phyloP scores from a whole-genome alignment of 2,329 filamentous ascomycete genomes.

The Neofusicoccum laricinum region DNA sequence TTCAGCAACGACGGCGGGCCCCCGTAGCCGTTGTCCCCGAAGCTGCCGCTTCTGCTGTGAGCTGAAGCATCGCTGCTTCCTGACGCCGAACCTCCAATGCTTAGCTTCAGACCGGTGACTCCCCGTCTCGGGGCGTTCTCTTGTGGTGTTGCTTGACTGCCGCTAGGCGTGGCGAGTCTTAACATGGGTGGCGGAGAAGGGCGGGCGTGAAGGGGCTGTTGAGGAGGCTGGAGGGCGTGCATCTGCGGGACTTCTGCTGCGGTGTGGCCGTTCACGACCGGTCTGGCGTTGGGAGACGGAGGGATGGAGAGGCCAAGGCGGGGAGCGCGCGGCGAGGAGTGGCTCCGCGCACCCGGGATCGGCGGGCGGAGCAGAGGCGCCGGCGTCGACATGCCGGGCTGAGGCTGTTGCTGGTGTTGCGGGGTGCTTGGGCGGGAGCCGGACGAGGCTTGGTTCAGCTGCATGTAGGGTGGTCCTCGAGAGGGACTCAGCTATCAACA shows the following conservation, averaged over 20 bases:
- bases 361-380: slow-evolving; percentile 81
- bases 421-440: slow-evolving; percentile 13
- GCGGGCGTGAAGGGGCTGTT: slow-evolving; percentile 1
- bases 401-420: slow-evolving; percentile 9
- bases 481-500: not conserved
- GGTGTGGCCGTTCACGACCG: slow-evolving; percentile 63
- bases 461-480: slow-evolving; percentile 9
- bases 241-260: slow-evolving; percentile 30
- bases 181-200: slow-evolving; percentile 62
- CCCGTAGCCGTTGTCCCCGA: slow-evolving; percentile 73
- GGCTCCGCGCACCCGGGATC: slow-evolving; percentile 63
- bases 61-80: slow-evolving; percentile 78
- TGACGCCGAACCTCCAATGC: slow-evolving; percentile 60
- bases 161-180: slow-evolving; percentile 84
- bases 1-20: slow-evolving; percentile 15
- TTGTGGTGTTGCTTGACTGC: slow-evolving; percentile 70
- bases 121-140: slow-evolving; percentile 51
- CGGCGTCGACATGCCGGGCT: slow-evolving; percentile 63
- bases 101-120: slow-evolving; percentile 45
- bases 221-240: slow-evolving; percentile 51
- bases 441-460: not conserved
- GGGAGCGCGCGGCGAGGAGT: slow-evolving; percentile 63
- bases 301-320: slow-evolving; percentile 88
- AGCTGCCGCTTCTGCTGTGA: slow-evolving; percentile 80
- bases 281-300: slow-evolving; percentile 76